Percentiles rank a stretch among this genome's conserved stretches.
Evolutionary conservation across 768 basidiomycete genomes (phyloP).

Genomic region (Boletus rex-veris): DNA sequence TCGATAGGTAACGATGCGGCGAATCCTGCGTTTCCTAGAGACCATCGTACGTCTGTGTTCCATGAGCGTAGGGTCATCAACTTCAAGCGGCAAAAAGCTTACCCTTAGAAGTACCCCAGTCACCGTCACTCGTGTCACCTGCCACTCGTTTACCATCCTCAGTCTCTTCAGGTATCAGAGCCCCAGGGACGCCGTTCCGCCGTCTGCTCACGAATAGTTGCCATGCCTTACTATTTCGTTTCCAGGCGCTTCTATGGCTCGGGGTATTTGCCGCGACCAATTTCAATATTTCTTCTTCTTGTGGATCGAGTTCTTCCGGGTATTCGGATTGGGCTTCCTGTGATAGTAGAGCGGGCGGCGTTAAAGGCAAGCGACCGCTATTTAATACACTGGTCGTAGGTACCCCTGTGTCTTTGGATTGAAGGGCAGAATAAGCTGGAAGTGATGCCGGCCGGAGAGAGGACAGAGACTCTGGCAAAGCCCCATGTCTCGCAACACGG

Average conservation of each 20-base stretch:
- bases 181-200: constrained; percentile 27
- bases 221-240: constrained; percentile 61
- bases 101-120: constrained; percentile 28
- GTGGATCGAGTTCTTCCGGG: constrained; percentile 32
- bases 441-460: constrained; percentile 64
- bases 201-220: constrained; percentile 47
- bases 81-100: constrained; percentile 5
- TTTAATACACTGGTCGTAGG: neutral
- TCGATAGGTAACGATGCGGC: constrained; percentile 62
- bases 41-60: constrained; percentile 23
- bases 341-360: neutral
- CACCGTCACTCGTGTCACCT: constrained; percentile 20
- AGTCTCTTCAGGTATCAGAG: constrained; percentile 35
- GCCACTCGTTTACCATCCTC: constrained; percentile 27
- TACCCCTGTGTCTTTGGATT: constrained; percentile 18
- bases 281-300: constrained; percentile 53
- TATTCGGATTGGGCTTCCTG: constrained; percentile 16
- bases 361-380: neutral
- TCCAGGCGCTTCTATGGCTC: constrained; percentile 72
- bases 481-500: constrained; percentile 33
- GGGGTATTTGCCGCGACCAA: constrained; percentile 68
- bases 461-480: constrained; percentile 55
- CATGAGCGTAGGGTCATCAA: constrained; percentile 6
- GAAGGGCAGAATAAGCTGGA: constrained; percentile 61
- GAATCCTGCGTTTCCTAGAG: constrained; percentile 33